Base-by-base conservation (phyloP, 192 early-diverging fungal genomes). In the Obelidium mucronatum region DNA sequence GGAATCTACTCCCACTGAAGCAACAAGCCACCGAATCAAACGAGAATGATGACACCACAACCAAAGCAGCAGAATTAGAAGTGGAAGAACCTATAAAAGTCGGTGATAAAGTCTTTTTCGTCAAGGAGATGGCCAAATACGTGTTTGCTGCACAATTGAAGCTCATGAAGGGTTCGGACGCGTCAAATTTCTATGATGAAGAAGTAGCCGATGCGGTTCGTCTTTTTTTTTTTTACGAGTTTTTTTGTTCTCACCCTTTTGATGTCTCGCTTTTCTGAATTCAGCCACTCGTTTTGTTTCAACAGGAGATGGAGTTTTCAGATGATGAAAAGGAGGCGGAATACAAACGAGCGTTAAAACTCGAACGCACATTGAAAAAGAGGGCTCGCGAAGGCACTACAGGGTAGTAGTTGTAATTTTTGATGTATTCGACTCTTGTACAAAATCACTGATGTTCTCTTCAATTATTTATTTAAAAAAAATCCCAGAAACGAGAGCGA, bases 181-280 rank as follows among this genome's bases (percentile, higher is more conserved):
- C 97, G 2, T 94, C 92, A 53, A 99, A 99, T 74, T 75, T 87
- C 36, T 93, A 89, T 77, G 97, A 99, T 71, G 97, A 99, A 84
- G 97, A 99, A 72, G 85, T 94, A 0, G 89, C 75, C 35, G 93
- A 91, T 1, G 85, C 84, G 33, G 91, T 91, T 66, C 66, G 73
- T 76, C 17, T 22, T 34, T 36, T 5, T 42, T 55, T 13, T 33
- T 42, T 62, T 2, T 37, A 35, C 24, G 63, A 64, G 11, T 44
- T 37, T 1, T 73, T 40, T 40, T 24, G 39, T 42, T 6, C 42
- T 42, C 5, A 40, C 35, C 60, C 33, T 8, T 39, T 51, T 69
- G 36, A 19, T 44, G 22, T 34, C 40, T 40, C 19, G 15, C 64
- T 8, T 42, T 66, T 22, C 13, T 36, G 8, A 19, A 15, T 22